Evolutionary conservation across 768 basidiomycete species (phyloP).

Genomic region (Amanita rimosa): DNA sequence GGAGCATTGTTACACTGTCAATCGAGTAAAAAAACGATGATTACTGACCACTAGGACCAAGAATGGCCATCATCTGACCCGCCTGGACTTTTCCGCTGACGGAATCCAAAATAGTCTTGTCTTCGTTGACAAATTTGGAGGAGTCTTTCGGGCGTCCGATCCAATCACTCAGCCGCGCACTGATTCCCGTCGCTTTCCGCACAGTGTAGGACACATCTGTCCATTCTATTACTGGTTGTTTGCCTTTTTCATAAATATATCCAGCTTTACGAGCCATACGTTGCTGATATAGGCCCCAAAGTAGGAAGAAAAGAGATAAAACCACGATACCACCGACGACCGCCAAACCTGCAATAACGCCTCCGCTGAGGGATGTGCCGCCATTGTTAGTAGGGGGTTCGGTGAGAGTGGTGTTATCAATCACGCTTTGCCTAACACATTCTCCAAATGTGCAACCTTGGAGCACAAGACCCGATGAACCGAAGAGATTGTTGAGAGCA

Average conservation of each 20-base stretch:
- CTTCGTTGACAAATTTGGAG: conserved; percentile 21
- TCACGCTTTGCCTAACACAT: conserved; percentile 73
- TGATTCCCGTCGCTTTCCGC: conserved; percentile 14
- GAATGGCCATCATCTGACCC: conserved; percentile 83
- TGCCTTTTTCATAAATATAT: background rate
- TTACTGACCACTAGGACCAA: conserved; percentile 73
- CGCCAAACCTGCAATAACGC: conserved; percentile 86
- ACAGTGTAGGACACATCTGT: conserved; percentile 56
- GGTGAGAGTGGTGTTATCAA: conserved; percentile 41
- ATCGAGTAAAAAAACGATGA: background rate
- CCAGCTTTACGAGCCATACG: conserved; percentile 38
- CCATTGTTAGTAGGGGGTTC: conserved; percentile 17
- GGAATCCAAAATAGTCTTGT: conserved; percentile 58
- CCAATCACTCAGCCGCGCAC: conserved; percentile 8
- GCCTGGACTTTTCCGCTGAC: conserved; percentile 62
- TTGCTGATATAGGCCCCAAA: conserved; percentile 52
- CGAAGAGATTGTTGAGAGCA: conserved; percentile 60
- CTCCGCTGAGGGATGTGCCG: conserved; percentile 48
- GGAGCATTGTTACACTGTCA: background rate
- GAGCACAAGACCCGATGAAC: conserved; percentile 58
- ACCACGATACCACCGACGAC: conserved; percentile 64
- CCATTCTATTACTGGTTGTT: conserved; percentile 39
- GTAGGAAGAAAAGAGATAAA: conserved; percentile 44
- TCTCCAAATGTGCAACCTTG: conserved; percentile 78
- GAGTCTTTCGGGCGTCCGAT: conserved; percentile 8